Conservation (phyloP, 2,329 filamentous ascomycete species). For the Fusarium sp. region DNA sequence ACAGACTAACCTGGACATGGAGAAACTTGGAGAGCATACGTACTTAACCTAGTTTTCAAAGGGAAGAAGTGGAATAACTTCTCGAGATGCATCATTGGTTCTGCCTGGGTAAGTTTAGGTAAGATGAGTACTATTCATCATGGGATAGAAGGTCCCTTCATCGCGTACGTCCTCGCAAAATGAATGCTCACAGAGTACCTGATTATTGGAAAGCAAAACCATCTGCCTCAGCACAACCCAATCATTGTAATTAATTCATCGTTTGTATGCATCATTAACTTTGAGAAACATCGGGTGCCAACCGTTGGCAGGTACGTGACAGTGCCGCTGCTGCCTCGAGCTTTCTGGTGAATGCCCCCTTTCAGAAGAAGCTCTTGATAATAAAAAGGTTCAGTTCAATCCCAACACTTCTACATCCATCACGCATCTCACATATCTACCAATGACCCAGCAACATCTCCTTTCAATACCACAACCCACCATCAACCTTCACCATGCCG, state of each 20-base stretch:
- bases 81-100: too few relatives aligned
- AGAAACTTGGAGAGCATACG: too few relatives aligned
- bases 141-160: too few relatives aligned
- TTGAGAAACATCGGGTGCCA: neutral
- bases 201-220: too few relatives aligned
- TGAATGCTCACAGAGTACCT: too few relatives aligned
- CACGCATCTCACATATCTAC: neutral
- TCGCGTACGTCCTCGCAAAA: too few relatives aligned
- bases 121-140: too few relatives aligned
- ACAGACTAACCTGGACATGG: neutral
- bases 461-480: too few relatives aligned
- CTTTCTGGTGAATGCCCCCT: neutral
- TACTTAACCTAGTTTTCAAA: too few relatives aligned
- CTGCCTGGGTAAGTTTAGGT: too few relatives aligned
- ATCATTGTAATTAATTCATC: neutral
- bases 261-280: neutral
- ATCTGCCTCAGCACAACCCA: neutral
- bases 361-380: neutral
- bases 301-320: constrained; percentile 21
- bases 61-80: too few relatives aligned
- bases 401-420: neutral
- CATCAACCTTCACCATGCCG: constrained; percentile 3
- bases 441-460: too few relatives aligned
- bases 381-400: neutral
- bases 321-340: constrained; percentile 20